Conservation (phyloP, 2,329 filamentous ascomycete genomes). For the Alternaria sp. region DNA sequence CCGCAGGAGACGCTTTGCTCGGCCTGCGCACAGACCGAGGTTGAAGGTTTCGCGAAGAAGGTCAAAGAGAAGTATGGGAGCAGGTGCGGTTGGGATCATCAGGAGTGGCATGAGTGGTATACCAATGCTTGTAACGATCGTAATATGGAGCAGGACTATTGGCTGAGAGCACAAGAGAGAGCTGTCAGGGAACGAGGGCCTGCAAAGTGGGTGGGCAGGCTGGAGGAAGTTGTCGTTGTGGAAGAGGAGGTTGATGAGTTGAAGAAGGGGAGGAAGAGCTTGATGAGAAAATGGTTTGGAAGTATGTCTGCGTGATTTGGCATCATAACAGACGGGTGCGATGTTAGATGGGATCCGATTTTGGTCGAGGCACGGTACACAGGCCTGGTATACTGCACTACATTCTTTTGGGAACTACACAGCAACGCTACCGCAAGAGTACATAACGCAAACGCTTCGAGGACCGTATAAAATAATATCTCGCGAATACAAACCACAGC, state of each 20-base stretch:
- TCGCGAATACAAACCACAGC: not conserved
- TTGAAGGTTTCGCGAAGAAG: slow-evolving; percentile 26
- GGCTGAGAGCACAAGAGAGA: slow-evolving; percentile 39
- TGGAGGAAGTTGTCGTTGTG: slow-evolving; percentile 1
- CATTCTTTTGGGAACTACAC: not conserved
- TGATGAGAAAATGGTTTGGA: slow-evolving; percentile 28
- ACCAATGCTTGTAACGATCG: slow-evolving; percentile 24
- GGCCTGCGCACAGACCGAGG: slow-evolving; percentile 31
- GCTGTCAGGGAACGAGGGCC: slow-evolving; percentile 28
- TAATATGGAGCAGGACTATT: slow-evolving; percentile 32
- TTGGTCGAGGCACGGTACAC: not conserved
- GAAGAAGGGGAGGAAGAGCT: slow-evolving; percentile 13
- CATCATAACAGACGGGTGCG: not conserved
- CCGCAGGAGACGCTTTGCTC: slow-evolving; percentile 36
- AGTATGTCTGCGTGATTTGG: slow-evolving; percentile 3
- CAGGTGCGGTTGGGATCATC: slow-evolving; percentile 27
- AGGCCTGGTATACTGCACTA: not conserved
- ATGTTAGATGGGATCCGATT: not conserved
- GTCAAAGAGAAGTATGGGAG: slow-evolving; percentile 30
- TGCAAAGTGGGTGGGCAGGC: slow-evolving; percentile 1
- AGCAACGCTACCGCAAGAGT: not conserved
- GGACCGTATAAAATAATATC: not conserved
- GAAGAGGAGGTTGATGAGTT: slow-evolving; percentile 12
- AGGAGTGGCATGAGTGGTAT: slow-evolving; percentile 38
- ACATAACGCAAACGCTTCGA: not conserved